A percentile compares a stretch with the other conserved stretches of the same genome.
These are phyloP conservation scores for Metroxylon sagu DNA, from an alignment of 176 grass and related monocot genomes.

Conservation along the genomic window DNA sequence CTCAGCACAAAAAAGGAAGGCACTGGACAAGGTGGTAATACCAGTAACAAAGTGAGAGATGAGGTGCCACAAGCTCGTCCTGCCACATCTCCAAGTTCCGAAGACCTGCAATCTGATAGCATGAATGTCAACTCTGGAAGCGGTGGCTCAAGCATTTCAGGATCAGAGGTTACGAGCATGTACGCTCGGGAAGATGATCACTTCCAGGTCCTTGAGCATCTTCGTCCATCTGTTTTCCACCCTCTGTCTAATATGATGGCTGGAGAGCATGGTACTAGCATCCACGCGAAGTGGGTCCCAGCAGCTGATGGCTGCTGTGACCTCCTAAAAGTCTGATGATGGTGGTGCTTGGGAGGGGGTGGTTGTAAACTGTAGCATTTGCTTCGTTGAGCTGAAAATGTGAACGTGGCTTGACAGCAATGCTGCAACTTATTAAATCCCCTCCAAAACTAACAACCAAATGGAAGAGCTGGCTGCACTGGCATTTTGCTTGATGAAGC, in stretches of 20 bases:
- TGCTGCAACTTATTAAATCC: not conserved
- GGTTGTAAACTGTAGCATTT: not conserved
- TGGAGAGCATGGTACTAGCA: constrained; percentile 25
- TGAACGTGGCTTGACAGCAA: not conserved
- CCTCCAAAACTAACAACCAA: constrained; percentile 16
- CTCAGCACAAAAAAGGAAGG: constrained; percentile 78
- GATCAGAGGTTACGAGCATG: constrained; percentile 65
- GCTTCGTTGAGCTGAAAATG: not conserved
- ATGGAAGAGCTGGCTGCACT: constrained; percentile 13
- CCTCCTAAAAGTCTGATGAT: constrained; percentile 68
- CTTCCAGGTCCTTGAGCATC: constrained; percentile 31
- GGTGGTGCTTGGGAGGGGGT: constrained; percentile 22
- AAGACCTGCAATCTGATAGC: constrained; percentile 56
- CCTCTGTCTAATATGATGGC: constrained; percentile 53
- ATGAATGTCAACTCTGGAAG: constrained; percentile 38
- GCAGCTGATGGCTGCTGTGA: constrained; percentile 50
- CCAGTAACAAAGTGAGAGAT: constrained; percentile 10
- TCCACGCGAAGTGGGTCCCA: constrained; percentile 54
- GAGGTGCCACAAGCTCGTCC: constrained; percentile 2
- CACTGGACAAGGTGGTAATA: not conserved
- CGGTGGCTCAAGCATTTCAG: constrained; percentile 46
- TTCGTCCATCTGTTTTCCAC: constrained; percentile 55
- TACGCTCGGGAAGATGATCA: constrained; percentile 40
- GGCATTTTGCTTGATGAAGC: not conserved
- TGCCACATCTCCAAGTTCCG: constrained; percentile 41